Base-by-base conservation (phyloP, 1,139 yeast genomes). In the Sugiyamaella pinicola region DNA sequence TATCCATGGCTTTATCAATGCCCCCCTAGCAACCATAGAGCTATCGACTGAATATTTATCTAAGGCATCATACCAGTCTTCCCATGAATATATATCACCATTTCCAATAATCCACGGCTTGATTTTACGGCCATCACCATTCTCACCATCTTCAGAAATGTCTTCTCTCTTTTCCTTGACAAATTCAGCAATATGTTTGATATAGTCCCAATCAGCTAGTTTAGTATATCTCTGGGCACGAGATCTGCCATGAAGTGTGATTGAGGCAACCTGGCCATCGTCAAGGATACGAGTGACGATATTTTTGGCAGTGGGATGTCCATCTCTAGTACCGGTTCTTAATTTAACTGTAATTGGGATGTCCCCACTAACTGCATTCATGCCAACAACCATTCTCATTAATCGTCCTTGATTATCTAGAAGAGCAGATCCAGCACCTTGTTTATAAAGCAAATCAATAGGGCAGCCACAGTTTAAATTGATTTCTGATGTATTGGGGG, bases 401-500 rank as follows among this genome's bases (percentile, higher is more conserved):
- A 91, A 72, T 64, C 89, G 81, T 0, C 95, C 84, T 7, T 96
- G 95, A 65, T 87, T 90, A 59, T 90, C 98, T 79, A 93, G 75
- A 56, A 93, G 77, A 0, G 97, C 99, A 38, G 96, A 84, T 1
- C 99, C 99, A 59, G 96, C 96, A 28, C 99, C 99, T 67, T 87
- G 91, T 61, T 93, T 80, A 70, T 84, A 95, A 22, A 93, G 76
- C 61, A 95, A 76, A 68, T 95, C 99, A 62, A 93, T 93, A 13
- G 99, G 99, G 70, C 99, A 93, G 2, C 99, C 99, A 68, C 96
- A 86, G 71, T 93, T 93, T 64, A 93, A 78, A 67, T 93, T 95
- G 59, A 93, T 75, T 68, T 93, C 98, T 31, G 87, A 81, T 4
- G 77, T 69, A 22, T 83, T 72, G 1, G 75, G 70, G 19, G 77